Evolutionary conservation across 164 flowering plant species (phyloP).

Genomic region (Hamamelis virginiana): DNA sequence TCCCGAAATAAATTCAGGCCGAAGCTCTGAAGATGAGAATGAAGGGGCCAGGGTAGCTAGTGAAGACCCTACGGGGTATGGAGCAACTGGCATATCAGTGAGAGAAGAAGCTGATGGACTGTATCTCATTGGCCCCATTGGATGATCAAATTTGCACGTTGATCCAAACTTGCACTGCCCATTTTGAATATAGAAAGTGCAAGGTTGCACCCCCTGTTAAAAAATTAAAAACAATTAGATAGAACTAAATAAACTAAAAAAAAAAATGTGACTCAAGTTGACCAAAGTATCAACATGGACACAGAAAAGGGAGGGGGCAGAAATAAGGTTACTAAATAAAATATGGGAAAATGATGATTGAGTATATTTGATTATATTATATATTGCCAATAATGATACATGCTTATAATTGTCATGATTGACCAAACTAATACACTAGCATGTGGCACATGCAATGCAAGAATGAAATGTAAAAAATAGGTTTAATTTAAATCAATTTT

Average conservation of each 20-base stretch:
- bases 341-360: background rate
- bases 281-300: background rate
- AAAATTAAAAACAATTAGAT: background rate
- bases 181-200: constrained; percentile 44
- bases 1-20: constrained; percentile 28
- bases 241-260: background rate
- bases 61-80: constrained; percentile 38
- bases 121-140: constrained; percentile 38
- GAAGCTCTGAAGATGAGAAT: constrained; percentile 29
- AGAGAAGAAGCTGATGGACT: constrained; percentile 49
- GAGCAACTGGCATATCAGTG: constrained; percentile 40
- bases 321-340: background rate
- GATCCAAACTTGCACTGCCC: constrained; percentile 55
- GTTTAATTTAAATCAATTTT: too few relatives aligned
- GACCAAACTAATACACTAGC: too few relatives aligned
- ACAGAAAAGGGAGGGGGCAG: background rate
- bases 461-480: too few relatives aligned
- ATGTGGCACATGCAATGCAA: too few relatives aligned
- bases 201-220: constrained; percentile 45
- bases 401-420: too few relatives aligned
- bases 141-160: constrained; percentile 54
- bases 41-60: constrained; percentile 37
- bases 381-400: too few relatives aligned
- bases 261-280: too few relatives aligned
- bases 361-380: background rate